Base-by-base conservation (phyloP, 768 basidiomycete species). In the Cantharellus anzutake region DNA sequence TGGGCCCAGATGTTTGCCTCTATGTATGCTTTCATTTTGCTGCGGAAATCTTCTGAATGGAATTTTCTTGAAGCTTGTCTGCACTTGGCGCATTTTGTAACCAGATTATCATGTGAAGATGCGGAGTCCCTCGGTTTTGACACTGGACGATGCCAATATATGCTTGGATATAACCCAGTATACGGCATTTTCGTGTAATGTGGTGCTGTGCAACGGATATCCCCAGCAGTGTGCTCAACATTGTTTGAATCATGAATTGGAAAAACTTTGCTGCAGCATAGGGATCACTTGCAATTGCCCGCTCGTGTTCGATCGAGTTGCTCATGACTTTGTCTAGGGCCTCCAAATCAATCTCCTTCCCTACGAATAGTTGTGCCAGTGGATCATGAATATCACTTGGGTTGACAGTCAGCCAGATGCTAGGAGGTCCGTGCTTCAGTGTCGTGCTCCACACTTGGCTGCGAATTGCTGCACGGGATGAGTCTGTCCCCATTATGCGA, bases 121-220 rank as follows among this genome's bases (percentile, higher is more conserved):
- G 74, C 0, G 75, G 53, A 0, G 72, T 66, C 0, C 74, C 73
- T 3, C 70, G 44, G 0, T 72, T 73, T 62, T 73, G 72, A 3
- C 71, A 69, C 64, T 75, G 72, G 0, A 73, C 70, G 60, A 70
- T 71, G 2, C 75, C 75, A 62, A 75, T 76, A 60, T 73, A 74
- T 0, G 70, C 73, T 16, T 51, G 42, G 1, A 73, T 65, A 0
- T 56, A 3, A 0, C 73, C 72, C 2, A 73, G 63, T 0, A 75
- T 63, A 0, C 77, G 76, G n/a, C 55, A 64, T 3, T 64, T 37
- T 0, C 42, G 16, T 5, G 48, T 56, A 2, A 63, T 64, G 3
- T 58, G 62, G 40, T 59, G 61, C 3, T 3, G 7, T 0, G 66
- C 66, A 2, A 62, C 63, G 37, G 68, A 55, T 3, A 77, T 68